phyloP scores from a whole-genome alignment of 441 rosid species.

The Erodium texanum region DNA sequence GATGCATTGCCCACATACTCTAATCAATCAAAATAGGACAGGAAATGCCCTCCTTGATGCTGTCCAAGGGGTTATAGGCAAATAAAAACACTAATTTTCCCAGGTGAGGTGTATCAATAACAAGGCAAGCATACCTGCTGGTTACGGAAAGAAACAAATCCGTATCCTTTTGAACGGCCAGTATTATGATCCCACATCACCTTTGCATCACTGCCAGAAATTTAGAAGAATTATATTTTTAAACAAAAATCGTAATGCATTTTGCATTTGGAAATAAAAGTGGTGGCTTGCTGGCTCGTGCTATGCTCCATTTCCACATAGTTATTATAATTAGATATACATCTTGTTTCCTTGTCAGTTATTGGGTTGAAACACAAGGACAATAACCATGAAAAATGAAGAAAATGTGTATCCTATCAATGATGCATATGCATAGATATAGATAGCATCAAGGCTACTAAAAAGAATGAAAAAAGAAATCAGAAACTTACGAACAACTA shows the following conservation, averaged over 20 bases:
- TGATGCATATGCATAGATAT: background rate
- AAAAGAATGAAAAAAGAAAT: background rate
- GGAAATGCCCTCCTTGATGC: background rate
- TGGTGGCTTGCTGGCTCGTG: background rate
- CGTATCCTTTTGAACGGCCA: constrained; percentile 3
- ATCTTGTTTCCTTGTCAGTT: background rate
- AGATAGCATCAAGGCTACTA: background rate
- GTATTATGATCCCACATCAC: constrained; percentile 4
- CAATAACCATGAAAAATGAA: background rate
- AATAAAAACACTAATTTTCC: background rate
- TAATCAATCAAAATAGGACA: background rate
- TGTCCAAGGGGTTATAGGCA: background rate
- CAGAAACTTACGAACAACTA: constrained; percentile 76
- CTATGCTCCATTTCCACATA: background rate
- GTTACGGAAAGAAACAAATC: constrained; percentile 1
- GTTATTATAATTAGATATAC: background rate
- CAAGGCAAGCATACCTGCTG: constrained; percentile 5
- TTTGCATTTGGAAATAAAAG: background rate
- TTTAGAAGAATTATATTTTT: background rate
- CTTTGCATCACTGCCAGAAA: background rate
- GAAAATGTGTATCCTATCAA: background rate
- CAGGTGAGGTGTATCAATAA: background rate
- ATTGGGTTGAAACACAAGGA: background rate
- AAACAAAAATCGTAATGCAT: background rate
- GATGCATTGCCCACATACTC: background rate